Conservation (phyloP, 1,139 yeast species). For the Diutina catenulata region DNA sequence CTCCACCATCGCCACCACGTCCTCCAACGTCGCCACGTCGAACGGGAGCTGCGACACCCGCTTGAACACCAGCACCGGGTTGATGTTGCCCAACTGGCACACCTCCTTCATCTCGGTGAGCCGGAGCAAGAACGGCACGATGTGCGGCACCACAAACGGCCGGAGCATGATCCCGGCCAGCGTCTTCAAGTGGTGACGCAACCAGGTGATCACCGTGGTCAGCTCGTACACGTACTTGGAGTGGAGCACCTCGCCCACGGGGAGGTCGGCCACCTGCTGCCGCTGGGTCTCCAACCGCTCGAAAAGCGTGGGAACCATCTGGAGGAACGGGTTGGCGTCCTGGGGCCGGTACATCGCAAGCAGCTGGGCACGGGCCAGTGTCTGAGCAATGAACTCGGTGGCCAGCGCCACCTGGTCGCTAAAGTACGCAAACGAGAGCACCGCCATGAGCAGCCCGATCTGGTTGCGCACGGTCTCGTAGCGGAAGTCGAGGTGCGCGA, state of each 20-base stretch:
- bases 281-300: conserved; percentile 34
- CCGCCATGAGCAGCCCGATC: conserved; percentile 54
- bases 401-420: conserved; percentile 36
- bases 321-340: conserved; percentile 13
- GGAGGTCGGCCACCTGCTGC: conserved; percentile 16
- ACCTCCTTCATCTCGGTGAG: conserved; percentile 70
- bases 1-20: conserved; percentile 41
- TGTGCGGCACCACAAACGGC: conserved; percentile 22
- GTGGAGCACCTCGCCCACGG: conserved; percentile 35
- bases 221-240: conserved; percentile 37
- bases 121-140: conserved; percentile 63
- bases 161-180: conserved; percentile 31
- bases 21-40: conserved; percentile 28
- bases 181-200: conserved; percentile 29
- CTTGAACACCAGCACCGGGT: conserved; percentile 42
- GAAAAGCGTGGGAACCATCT: conserved; percentile 25
- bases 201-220: conserved; percentile 33
- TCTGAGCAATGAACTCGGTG: conserved; percentile 28
- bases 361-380: conserved; percentile 17
- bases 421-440: conserved; percentile 36
- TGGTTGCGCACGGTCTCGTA: conserved; percentile 68
- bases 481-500: conserved; percentile 45
- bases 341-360: conserved; percentile 10
- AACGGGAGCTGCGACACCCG: conserved; percentile 50
- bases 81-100: conserved; percentile 58